phyloP scores from a whole-genome alignment of 2,329 filamentous ascomycete genomes.

The Coniochaeta sp. region DNA sequence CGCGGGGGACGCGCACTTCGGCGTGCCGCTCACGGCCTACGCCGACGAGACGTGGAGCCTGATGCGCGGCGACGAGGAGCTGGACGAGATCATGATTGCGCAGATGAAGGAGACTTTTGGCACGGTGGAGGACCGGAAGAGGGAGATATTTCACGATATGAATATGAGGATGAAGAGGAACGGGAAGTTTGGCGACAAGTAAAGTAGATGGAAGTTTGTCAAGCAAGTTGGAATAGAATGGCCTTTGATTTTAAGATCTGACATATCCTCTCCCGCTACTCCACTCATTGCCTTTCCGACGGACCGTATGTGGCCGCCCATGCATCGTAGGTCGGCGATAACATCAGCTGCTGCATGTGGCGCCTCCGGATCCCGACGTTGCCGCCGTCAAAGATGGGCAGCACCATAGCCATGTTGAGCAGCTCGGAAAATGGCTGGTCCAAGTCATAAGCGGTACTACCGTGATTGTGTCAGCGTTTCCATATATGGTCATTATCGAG shows the following conservation, averaged over 20 bases:
- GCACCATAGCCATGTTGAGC: slow-evolving; percentile 34
- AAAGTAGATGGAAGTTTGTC: too few relatives aligned
- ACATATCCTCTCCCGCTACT: background rate
- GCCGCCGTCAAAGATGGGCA: slow-evolving; percentile 46
- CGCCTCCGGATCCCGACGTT: slow-evolving; percentile 45
- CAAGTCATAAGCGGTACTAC: slow-evolving; percentile 30
- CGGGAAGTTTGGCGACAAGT: background rate
- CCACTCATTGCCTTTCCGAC: slow-evolving; percentile 3
- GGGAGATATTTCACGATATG: slow-evolving; percentile 10
- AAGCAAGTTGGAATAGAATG: too few relatives aligned
- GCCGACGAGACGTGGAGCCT: slow-evolving; percentile 35
- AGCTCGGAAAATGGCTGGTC: slow-evolving; percentile 34
- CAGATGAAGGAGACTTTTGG: slow-evolving; percentile 7
- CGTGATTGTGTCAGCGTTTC: slow-evolving; percentile 5
- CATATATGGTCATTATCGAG: background rate
- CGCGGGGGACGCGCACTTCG: slow-evolving; percentile 19
- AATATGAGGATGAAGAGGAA: slow-evolving; percentile 7
- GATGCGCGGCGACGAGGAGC: slow-evolving; percentile 33
- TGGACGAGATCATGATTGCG: slow-evolving; percentile 17
- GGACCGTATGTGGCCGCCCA: slow-evolving; percentile 30
- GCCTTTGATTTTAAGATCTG: background rate
- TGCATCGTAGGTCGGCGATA: slow-evolving; percentile 34
- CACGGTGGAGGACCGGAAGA: slow-evolving; percentile 13
- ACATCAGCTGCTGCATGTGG: slow-evolving; percentile 38
- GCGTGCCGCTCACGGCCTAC: slow-evolving; percentile 22